These are phyloP conservation scores for Aspergillus tamarii DNA, from an alignment of 2,329 filamentous ascomycete species.

Conservation along the genomic window DNA sequence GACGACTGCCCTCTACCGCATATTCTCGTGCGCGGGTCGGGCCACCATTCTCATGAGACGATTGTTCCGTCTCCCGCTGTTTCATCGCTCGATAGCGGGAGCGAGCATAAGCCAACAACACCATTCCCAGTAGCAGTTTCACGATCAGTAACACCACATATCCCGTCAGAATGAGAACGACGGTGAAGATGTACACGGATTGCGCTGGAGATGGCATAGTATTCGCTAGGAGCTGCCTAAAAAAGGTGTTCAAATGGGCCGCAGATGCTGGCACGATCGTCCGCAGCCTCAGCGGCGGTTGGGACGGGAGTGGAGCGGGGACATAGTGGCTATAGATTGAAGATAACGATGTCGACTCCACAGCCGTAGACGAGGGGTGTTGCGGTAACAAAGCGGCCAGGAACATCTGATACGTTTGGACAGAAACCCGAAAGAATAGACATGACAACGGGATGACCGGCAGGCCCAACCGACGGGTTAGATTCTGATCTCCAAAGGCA, in stretches of 20 bases:
- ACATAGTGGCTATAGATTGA: constrained; percentile 52
- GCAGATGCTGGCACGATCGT: constrained; percentile 62
- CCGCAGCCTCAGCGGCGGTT: constrained; percentile 60
- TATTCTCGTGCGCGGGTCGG: constrained; percentile 46
- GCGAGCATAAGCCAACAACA: constrained; percentile 76
- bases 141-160: constrained; percentile 83
- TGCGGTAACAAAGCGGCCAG: constrained; percentile 82
- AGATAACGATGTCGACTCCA: constrained; percentile 42
- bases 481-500: constrained; percentile 85
- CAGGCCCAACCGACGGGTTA: constrained; percentile 85
- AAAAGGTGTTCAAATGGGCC: constrained; percentile 40
- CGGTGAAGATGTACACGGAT: constrained; percentile 58
- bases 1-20: constrained; percentile 71
- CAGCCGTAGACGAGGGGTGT: constrained; percentile 56
- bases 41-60: constrained; percentile 18
- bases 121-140: constrained; percentile 88
- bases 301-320: constrained; percentile 68
- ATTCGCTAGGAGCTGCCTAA: constrained; percentile 45
- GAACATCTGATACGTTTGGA: constrained; percentile 99
- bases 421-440: constrained; percentile 87
- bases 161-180: constrained; percentile 79
- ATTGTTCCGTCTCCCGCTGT: constrained; percentile 55
- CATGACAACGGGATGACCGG: constrained; percentile 92
- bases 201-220: constrained; percentile 46
- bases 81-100: constrained; percentile 83